Conservation (phyloP, 1,284 basidiomycete species). For the Tylopilus sp. region DNA sequence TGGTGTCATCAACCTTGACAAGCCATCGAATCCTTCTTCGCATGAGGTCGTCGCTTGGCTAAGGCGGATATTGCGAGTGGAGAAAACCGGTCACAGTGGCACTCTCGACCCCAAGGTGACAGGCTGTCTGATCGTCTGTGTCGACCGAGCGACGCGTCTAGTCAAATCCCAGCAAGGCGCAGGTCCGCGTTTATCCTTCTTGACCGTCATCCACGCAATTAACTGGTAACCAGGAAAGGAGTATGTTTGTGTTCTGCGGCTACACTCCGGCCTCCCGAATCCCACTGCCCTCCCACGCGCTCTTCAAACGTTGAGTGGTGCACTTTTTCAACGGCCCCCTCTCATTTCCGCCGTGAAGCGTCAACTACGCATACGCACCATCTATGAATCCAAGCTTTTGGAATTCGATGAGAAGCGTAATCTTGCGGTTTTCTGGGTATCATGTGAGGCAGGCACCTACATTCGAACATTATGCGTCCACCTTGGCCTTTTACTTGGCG, state of each 20-base stretch:
- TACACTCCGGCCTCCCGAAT: slow-evolving; percentile 82
- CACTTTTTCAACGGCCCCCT: slow-evolving; percentile 98
- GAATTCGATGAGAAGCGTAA: slow-evolving; percentile 99
- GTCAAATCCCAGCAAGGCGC: slow-evolving; percentile 99
- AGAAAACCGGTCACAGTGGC: slow-evolving; percentile 98
- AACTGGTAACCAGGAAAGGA: slow-evolving; percentile 74
- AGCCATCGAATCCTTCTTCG: slow-evolving; percentile 99
- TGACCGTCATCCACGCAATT: slow-evolving; percentile 2
- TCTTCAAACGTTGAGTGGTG: slow-evolving; percentile 95
- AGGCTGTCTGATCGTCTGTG: slow-evolving; percentile 97
- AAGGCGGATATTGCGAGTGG: slow-evolving; percentile 90
- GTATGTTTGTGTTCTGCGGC: slow-evolving; percentile 93
- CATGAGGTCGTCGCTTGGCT: slow-evolving; percentile 99
- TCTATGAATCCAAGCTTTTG: slow-evolving; percentile 93
- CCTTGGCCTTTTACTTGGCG: slow-evolving; percentile 90
- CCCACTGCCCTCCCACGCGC: slow-evolving; percentile 88
- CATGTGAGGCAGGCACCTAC: slow-evolving; percentile 98
- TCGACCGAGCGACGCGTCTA: slow-evolving; percentile 98
- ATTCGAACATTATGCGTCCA: slow-evolving; percentile 99
- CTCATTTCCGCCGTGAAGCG: slow-evolving; percentile 99
- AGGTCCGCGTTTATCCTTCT: slow-evolving; percentile 46
- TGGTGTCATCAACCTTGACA: slow-evolving; percentile 99
- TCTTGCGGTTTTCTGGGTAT: slow-evolving; percentile 97
- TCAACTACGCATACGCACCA: slow-evolving; percentile 96
- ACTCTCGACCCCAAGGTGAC: slow-evolving; percentile 99